Percentiles rank a stretch among this genome's conserved stretches.
phyloP scores from a whole-genome alignment of 345 rosid species.

The Carallia brachiata region DNA sequence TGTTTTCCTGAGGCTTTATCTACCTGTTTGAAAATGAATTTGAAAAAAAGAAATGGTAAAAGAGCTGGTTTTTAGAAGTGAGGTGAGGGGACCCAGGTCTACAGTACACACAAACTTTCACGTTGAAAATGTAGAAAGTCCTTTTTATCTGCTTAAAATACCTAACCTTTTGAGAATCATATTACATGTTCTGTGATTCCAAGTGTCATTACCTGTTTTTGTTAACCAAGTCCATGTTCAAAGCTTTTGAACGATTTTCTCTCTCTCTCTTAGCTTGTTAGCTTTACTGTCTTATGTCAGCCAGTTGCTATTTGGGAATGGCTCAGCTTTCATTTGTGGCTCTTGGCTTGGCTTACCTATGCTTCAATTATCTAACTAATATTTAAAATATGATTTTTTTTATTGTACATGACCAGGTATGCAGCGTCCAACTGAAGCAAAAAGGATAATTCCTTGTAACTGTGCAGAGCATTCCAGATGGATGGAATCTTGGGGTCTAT shows the following conservation, averaged over 20 bases:
- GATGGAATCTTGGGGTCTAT: slow-evolving; percentile 24
- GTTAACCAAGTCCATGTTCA: slow-evolving; percentile 13
- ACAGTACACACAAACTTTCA: not conserved
- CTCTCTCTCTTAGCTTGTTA: not conserved
- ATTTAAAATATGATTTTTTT: not conserved
- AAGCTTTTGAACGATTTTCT: slow-evolving; percentile 12
- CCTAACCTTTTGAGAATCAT: slow-evolving; percentile 24
- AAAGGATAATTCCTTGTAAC: slow-evolving; percentile 4
- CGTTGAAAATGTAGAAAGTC: slow-evolving; percentile 6
- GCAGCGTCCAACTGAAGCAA: not conserved
- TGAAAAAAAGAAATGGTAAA: slow-evolving; percentile 21
- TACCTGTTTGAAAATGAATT: slow-evolving; percentile 41
- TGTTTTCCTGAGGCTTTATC: slow-evolving; percentile 30
- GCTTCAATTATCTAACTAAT: not conserved
- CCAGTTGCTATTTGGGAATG: slow-evolving; percentile 9
- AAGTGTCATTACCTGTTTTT: not conserved
- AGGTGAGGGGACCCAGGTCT: no score
- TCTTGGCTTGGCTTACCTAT: not conserved
- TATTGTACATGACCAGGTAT: slow-evolving; percentile 15
- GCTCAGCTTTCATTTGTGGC: not conserved
- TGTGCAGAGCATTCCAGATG: slow-evolving; percentile 20
- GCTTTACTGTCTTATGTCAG: slow-evolving; percentile 9
- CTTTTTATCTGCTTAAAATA: slow-evolving; percentile 24
- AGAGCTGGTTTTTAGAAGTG: not conserved
- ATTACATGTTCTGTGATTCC: slow-evolving; percentile 4